Evolutionary conservation across 352 stramenopile genomes (phyloP).

Genomic region (Globisporangium uncinulatum): DNA sequence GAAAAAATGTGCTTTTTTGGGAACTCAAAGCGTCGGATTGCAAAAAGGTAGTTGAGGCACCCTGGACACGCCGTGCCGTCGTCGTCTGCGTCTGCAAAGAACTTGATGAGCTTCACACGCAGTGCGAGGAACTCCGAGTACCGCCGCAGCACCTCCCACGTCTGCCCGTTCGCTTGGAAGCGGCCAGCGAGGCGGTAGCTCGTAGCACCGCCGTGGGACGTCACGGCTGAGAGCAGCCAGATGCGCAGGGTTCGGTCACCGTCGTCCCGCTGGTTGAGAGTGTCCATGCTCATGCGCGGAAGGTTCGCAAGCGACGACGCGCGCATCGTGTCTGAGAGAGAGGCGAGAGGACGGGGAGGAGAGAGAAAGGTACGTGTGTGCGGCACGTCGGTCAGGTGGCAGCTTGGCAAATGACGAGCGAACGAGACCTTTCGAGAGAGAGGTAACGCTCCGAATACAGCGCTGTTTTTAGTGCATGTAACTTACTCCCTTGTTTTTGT

Average conservation of each 20-base stretch:
- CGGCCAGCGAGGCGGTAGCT: conserved; percentile 67
- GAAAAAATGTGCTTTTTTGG: conserved; percentile 85
- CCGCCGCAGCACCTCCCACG: conserved; percentile 75
- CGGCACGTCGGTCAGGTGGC: neutral
- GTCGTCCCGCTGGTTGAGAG: conserved; percentile 40
- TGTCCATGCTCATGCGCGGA: conserved; percentile 46
- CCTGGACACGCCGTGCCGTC: conserved; percentile 72
- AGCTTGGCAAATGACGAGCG: neutral
- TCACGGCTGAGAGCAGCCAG: conserved; percentile 57
- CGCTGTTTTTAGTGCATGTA: neutral
- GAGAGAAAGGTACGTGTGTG: conserved; percentile 1
- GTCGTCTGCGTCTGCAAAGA: conserved; percentile 53
- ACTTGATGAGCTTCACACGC: conserved; percentile 73
- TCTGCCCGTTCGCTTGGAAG: conserved; percentile 56
- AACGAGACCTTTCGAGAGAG: neutral
- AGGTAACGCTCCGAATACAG: conserved; percentile 2
- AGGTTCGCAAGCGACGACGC: conserved; percentile 21
- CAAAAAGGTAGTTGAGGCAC: conserved; percentile 74
- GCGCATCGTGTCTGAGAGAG: conserved; percentile 21
- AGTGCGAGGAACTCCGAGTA: conserved; percentile 85
- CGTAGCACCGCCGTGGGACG: conserved; percentile 40
- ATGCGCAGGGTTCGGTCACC: conserved; percentile 48
- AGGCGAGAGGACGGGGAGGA: neutral
- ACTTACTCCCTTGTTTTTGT: no score
- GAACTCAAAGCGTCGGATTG: conserved; percentile 77